Base-by-base conservation (phyloP, 495 filamentous ascomycete genomes). In the Neurospora cerealis region DNA sequence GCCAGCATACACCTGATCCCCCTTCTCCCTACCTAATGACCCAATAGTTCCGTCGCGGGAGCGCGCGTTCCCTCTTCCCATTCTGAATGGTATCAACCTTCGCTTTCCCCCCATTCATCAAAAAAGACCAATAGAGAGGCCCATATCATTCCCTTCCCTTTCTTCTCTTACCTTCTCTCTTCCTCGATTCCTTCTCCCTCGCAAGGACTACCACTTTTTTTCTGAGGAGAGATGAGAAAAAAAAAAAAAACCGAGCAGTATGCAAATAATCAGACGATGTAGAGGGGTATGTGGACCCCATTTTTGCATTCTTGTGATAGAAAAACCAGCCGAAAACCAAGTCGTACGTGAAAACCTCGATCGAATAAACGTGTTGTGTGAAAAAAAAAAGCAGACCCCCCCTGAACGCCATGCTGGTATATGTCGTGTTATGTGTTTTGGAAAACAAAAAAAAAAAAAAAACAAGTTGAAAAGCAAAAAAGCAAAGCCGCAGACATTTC, bases 331-430 rank as follows among this genome's bases (percentile, higher is more conserved):
- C 54, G 54, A 15, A 62, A 62, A 34, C 54, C 54, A 62, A 62
- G 28, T 62, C 54, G 28, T 62, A 19, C 46, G 46, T 54, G 21
- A 54, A 54, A 54, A 54, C 46, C 21, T 15, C 21, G 46, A 28
- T 54, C 21, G 54, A 34, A 34, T 62, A 62, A 62, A 28, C 24
- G 48, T 17, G 38, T 21, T 38, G 48, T 71, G 28, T 4, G 6
- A 21, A 34, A 46, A 36, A 71, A 74, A 39, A 42, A 66, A 71
- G 24, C 71, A 73, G n/a, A 37, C 71, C 48, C 60, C 71, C 36
- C 37, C 24, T n/a, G 71, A 66, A 40, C 34, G 71, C 48, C 48
- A 39, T 73, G 36, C 54, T 38, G 54, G 72, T 42, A 72, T 36
- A 48, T 71, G 41, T 44, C 32, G 21, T 71, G 36, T 39, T 40